Evolutionary conservation across 768 basidiomycete species (phyloP).

Genomic region (Tylopilus rubrobrunneus): DNA sequence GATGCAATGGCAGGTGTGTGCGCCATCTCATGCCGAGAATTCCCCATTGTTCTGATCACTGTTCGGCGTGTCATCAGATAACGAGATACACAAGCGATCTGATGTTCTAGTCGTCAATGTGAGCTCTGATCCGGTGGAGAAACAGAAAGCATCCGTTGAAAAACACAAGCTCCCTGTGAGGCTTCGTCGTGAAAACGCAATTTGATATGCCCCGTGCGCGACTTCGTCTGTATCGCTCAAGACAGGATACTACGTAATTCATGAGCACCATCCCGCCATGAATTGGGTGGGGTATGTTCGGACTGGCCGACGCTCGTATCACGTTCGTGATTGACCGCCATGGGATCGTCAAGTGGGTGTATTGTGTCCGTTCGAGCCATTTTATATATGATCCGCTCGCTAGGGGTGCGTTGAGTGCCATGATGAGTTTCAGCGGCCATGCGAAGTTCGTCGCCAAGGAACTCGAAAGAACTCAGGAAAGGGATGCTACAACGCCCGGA

Average conservation of each 20-base stretch:
- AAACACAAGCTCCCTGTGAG: slow-evolving; percentile 62
- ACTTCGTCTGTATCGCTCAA: too few relatives aligned
- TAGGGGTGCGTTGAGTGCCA: slow-evolving; percentile 58
- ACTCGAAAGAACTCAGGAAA: slow-evolving; percentile 45
- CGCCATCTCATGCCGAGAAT: slow-evolving; percentile 2
- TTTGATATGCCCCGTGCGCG: too few relatives aligned
- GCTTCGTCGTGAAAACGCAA: background rate
- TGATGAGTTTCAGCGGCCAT: slow-evolving; percentile 62
- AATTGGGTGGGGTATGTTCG: slow-evolving; percentile 65
- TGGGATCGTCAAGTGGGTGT: slow-evolving; percentile 56
- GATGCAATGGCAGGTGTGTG: slow-evolving; percentile 65
- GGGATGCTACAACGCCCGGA: background rate
- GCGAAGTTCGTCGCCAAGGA: slow-evolving; percentile 68
- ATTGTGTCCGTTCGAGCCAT: background rate
- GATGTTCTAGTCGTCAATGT: slow-evolving; percentile 71
- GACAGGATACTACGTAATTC: too few relatives aligned
- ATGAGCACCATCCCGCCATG: too few relatives aligned
- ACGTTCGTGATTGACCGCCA: slow-evolving; percentile 76
- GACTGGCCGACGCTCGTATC: slow-evolving; percentile 58
- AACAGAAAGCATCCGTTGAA: slow-evolving; percentile 73
- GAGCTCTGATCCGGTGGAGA: slow-evolving; percentile 65
- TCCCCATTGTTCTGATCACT: background rate
- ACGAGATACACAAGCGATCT: slow-evolving; percentile 59
- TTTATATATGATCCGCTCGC: background rate
- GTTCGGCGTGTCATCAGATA: slow-evolving; percentile 38